Evolutionary conservation across 352 stramenopile genomes (phyloP), one percentile per base, ranked within the genome.

Genomic region (Globisporangium heterothallicum): DNA sequence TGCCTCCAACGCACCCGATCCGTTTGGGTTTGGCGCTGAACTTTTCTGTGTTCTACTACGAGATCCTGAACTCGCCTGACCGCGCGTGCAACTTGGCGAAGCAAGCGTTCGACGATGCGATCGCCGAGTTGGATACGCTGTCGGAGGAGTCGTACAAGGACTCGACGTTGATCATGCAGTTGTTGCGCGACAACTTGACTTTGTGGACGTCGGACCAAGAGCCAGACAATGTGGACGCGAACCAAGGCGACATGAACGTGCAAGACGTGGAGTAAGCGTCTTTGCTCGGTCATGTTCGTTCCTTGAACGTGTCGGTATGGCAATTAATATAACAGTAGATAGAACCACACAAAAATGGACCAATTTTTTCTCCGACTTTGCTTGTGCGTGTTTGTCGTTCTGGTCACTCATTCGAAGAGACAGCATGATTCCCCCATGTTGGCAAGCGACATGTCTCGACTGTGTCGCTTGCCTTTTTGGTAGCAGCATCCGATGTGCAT

Each of bases 111-210:
- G 97, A 99, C 64, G 95, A 98, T 66, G 97, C 97, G 32, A 99
- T 99, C 74, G 96, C 96, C 19, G 97, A 99, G 76, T 84, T 99
- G 26, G 97, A 99, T 78, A 99, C 96, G 44, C 82, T 99, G 18
- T 97, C 95, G 54, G 97, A 99, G 63, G 96, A 99, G 74, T 97
- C 82, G 42, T 99, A 99, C 89, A 99, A 99, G 88, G 97, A 99
- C 74, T 97, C 87, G 35, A 99, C 97, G 34, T 79, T 99, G 46
- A 99, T 99, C 74, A 99, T 99, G 96, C 97, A 99, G 86, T 76
- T 99, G 53, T 80, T 99, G 50, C 90, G 97, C 56, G 96, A 99
- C 81, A 99, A 99, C 91, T 78, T 99, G 36, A 98, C 95, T 14
- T 72, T 98, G 42, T 99, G 95, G 96, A 98, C 94, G 26, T 96